phyloP scores from a whole-genome alignment of 2,329 filamentous ascomycete species.

The Hirsutella thompsonii region DNA sequence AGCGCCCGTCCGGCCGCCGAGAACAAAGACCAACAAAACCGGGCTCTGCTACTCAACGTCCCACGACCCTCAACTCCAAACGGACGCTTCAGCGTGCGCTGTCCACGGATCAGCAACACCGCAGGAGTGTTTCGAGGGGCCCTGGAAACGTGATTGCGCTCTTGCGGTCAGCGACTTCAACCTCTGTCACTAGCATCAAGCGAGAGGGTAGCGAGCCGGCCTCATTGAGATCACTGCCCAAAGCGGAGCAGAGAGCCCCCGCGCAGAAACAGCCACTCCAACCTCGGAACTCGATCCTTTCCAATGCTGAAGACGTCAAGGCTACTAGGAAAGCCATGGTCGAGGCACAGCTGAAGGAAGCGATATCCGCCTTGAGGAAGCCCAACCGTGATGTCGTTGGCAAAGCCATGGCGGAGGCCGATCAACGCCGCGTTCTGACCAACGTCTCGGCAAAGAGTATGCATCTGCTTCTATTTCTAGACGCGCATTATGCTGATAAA shows the following conservation, averaged over 20 bases:
- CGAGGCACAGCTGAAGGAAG: conserved; percentile 58
- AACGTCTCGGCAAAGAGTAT: conserved; percentile 35
- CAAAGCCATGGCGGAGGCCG: conserved; percentile 52
- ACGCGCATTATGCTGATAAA: not conserved
- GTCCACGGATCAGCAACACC: conserved; percentile 43
- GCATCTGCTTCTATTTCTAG: conserved; percentile 9
- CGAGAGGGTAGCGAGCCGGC: conserved; percentile 52
- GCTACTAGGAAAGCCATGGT: conserved; percentile 53
- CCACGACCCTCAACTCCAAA: conserved; percentile 24
- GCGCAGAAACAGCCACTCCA: conserved; percentile 27
- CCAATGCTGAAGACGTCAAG: conserved; percentile 40
- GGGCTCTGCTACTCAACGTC: conserved; percentile 37
- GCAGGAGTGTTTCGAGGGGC: conserved; percentile 41
- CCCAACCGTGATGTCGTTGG: conserved; percentile 62
- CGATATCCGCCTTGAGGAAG: conserved; percentile 61
- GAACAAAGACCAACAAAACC: conserved; percentile 39
- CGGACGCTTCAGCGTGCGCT: conserved; percentile 49
- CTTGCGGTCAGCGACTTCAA: conserved; percentile 55
- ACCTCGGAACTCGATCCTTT: conserved; percentile 31
- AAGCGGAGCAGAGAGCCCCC: conserved; percentile 20
- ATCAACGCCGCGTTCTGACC: conserved; percentile 44
- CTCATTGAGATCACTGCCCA: conserved; percentile 35
- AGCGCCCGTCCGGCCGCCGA: conserved; percentile 25
- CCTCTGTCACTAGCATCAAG: conserved; percentile 48
- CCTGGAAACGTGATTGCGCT: conserved; percentile 48